phyloP scores from a whole-genome alignment of 23 red algal genomes.

The Gracilaria vermiculophylla region DNA sequence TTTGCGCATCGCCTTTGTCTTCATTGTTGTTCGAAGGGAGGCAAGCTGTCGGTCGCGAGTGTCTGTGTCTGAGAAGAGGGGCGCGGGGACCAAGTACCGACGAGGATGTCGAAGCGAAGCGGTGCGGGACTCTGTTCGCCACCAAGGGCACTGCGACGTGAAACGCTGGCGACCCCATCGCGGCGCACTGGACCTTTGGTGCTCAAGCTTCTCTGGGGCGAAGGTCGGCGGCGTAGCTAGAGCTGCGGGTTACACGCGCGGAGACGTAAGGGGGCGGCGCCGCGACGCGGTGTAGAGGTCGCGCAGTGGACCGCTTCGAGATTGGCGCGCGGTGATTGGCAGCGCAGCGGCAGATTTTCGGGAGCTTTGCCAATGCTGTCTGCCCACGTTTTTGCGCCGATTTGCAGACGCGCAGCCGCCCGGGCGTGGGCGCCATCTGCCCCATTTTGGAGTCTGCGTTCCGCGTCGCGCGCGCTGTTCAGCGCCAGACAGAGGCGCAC shows the following conservation, averaged over 20 bases:
- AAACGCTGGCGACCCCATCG: neutral
- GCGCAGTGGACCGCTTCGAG: neutral
- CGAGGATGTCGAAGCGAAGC: neutral
- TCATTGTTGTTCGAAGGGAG: conserved; percentile 12
- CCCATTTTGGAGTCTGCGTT: neutral
- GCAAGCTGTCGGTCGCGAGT: neutral
- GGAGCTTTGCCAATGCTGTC: neutral
- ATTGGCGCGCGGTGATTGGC: neutral
- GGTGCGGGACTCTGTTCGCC: neutral
- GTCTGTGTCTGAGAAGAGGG: neutral
- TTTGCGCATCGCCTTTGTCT: neutral
- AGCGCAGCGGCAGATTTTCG: neutral
- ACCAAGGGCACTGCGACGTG: neutral
- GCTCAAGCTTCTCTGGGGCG: no score
- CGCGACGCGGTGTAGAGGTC: no score
- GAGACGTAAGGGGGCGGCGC: no score
- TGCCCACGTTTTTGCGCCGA: neutral
- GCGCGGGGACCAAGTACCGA: neutral
- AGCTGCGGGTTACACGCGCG: no score
- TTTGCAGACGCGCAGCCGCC: neutral
- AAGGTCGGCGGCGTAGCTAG: no score
- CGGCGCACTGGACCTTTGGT: no score
- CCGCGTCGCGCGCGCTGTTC: neutral
- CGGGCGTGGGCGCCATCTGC: neutral
- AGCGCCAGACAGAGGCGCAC: neutral